These are phyloP conservation scores for Pythium aquatile DNA, from an alignment of 352 stramenopile species.

Conservation along the genomic window DNA sequence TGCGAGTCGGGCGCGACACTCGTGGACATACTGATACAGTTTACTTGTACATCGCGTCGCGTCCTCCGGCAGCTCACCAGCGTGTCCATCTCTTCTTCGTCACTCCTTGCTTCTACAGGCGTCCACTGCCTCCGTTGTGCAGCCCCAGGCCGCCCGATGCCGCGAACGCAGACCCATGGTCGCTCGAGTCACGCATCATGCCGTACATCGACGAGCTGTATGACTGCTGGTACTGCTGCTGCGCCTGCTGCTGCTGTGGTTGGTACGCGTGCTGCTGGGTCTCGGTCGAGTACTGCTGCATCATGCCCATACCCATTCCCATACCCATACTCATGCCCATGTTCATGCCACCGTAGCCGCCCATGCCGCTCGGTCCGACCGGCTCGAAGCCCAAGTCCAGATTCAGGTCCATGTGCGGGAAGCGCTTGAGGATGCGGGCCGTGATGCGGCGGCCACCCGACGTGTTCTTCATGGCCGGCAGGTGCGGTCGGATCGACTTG, in stretches of 20 bases:
- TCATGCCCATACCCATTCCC: neutral
- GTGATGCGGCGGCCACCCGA: constrained; percentile 93
- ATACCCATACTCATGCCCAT: constrained; percentile 8
- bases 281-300: neutral
- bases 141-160: constrained; percentile 13
- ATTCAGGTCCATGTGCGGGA: constrained; percentile 94
- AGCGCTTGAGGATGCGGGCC: constrained; percentile 95
- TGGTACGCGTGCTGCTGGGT: constrained; percentile 15
- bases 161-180: constrained; percentile 12
- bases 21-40: constrained; percentile 67
- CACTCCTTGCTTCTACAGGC: constrained; percentile 12
- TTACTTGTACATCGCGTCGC: constrained; percentile 49
- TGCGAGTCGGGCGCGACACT: neutral
- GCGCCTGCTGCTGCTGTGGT: constrained; percentile 17
- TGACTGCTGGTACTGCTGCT: constrained; percentile 24
- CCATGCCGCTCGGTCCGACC: constrained; percentile 17
- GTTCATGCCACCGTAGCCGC: constrained; percentile 27
- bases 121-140: constrained; percentile 10
- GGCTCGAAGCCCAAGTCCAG: constrained; percentile 53
- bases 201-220: constrained; percentile 23
- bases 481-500: constrained; percentile 95
- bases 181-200: constrained; percentile 26
- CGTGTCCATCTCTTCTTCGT: neutral
- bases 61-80: constrained; percentile 10
- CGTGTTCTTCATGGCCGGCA: constrained; percentile 94